A percentile compares a stretch with the other conserved stretches of the same genome.
Evolutionary conservation across 2,329 filamentous ascomycete species (phyloP).

Genomic region (Aspergillus fumigatus): DNA sequence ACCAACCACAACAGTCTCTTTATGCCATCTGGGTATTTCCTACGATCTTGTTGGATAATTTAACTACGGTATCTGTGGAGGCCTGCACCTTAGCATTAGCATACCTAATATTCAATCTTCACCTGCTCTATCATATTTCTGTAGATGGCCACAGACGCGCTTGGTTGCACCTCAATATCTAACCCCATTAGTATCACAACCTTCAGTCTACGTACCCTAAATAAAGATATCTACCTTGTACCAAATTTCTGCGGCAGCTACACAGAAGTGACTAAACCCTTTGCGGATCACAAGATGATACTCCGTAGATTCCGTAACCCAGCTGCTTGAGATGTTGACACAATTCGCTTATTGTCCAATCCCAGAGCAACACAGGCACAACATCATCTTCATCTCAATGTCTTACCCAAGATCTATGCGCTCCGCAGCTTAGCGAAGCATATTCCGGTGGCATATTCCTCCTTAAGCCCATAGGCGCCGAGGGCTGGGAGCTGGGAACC

Average conservation of each 20-base stretch:
- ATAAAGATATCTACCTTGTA: not conserved
- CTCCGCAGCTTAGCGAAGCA: not conserved
- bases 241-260: not conserved
- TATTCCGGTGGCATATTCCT: not conserved
- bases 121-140: not conserved
- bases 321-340: not conserved
- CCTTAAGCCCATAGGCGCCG: not conserved
- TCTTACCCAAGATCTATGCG: not conserved
- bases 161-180: not conserved
- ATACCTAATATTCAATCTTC: not conserved
- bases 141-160: not conserved
- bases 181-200: not conserved
- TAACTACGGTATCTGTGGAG: not conserved
- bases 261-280: not conserved
- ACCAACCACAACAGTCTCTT: not conserved
- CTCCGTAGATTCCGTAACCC: not conserved
- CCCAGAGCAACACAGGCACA: not conserved
- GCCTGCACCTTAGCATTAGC: not conserved
- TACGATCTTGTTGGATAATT: slow-evolving; percentile 11
- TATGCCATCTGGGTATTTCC: slow-evolving; percentile 9
- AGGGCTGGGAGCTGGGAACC: not conserved
- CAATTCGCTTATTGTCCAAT: not conserved
- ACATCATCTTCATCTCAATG: not conserved
- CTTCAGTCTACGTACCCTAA: too few species aligned
- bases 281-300: not conserved